Percentiles rank a stretch among this genome's conserved stretches.
Evolutionary conservation across 2,329 filamentous ascomycete genomes (phyloP).

Genomic region (Aspergillus neoniger): DNA sequence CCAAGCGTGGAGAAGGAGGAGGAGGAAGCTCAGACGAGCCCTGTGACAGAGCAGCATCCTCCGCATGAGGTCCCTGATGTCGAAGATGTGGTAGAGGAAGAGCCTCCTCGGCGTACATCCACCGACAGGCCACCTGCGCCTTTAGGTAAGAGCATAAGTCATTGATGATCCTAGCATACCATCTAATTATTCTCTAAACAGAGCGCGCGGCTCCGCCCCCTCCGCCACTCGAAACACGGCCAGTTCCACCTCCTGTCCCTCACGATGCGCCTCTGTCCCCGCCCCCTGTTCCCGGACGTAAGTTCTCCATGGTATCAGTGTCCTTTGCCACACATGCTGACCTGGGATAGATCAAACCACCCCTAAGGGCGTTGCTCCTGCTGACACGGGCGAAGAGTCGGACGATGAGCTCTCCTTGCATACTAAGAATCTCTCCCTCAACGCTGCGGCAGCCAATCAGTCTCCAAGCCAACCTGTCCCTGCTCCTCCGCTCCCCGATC

Average conservation of each 20-base stretch:
- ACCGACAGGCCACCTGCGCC: conserved; percentile 49
- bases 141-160: conserved; percentile 51
- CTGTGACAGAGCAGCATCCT: conserved; percentile 45
- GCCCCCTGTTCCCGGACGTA: conserved; percentile 56
- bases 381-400: conserved; percentile 78
- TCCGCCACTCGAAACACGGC: conserved; percentile 43
- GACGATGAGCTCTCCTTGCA: conserved; percentile 77
- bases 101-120: conserved; percentile 35
- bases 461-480: conserved; percentile 50
- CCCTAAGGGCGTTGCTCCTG: conserved; percentile 61
- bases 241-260: conserved; percentile 41
- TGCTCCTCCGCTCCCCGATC: conserved; percentile 47
- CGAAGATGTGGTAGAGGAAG: conserved; percentile 50
- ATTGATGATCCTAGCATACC: not conserved
- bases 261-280: conserved; percentile 38
- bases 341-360: conserved; percentile 58
- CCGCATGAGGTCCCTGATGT: conserved; percentile 56
- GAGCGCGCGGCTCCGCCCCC: conserved; percentile 49
- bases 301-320: conserved; percentile 36
- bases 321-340: conserved; percentile 24
- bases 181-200: conserved; percentile 25
- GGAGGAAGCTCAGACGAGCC: conserved; percentile 45
- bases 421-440: conserved; percentile 48
- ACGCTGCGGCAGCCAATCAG: conserved; percentile 44
- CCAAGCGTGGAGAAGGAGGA: conserved; percentile 55